Conservation (phyloP, 768 basidiomycete genomes). For the Rhizopogon rudus region DNA sequence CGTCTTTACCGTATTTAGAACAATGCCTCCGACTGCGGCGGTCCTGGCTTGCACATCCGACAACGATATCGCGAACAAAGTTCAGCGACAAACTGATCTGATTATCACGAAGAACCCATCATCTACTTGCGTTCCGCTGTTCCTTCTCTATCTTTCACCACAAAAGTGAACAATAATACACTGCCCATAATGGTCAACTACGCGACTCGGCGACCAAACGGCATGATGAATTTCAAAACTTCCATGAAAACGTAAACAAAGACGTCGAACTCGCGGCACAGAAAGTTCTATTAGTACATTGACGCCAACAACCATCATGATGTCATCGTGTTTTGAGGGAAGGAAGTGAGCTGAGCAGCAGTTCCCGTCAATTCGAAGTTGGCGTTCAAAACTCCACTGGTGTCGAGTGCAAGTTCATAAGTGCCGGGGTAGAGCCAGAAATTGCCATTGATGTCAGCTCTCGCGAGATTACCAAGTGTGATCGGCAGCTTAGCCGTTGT, state of each 20-base stretch:
- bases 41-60: background rate
- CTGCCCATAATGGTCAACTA: background rate
- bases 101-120: no score
- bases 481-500: conserved; percentile 34
- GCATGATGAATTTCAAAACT: background rate
- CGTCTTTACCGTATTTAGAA: conserved; percentile 6
- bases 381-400: conserved; percentile 31
- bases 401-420: conserved; percentile 40
- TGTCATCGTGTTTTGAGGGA: conserved; percentile 28
- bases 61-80: background rate
- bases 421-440: conserved; percentile 40
- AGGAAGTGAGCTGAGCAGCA: conserved; percentile 34
- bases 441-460: conserved; percentile 42
- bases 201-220: background rate
- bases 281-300: background rate
- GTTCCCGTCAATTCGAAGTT: conserved; percentile 40
- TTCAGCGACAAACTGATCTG: background rate
- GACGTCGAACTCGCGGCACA: no score
- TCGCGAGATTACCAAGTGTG: conserved; percentile 44
- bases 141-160: no score
- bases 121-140: no score
- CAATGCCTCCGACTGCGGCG: conserved; percentile 1
- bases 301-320: background rate
- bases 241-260: background rate
- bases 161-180: background rate